phyloP scores from a whole-genome alignment of 768 basidiomycete species.

The Butyriboletus loyo region DNA sequence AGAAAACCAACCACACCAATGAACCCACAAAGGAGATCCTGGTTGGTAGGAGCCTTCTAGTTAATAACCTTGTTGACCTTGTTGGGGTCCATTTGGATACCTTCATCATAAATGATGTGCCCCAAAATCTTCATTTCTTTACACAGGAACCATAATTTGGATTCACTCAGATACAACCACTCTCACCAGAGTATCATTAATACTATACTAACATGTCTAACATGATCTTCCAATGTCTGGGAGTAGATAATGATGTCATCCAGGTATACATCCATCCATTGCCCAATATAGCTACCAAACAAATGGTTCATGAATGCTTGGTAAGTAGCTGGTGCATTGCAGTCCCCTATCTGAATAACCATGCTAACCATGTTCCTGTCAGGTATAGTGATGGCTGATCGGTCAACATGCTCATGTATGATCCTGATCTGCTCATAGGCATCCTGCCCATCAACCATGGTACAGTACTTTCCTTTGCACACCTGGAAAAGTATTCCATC shows the following conservation, averaged over 20 bases:
- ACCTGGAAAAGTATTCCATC: constrained; percentile 10
- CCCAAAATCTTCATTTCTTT: too few species aligned
- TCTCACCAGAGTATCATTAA: too few species aligned
- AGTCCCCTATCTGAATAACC: constrained; percentile 8
- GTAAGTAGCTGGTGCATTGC: constrained; percentile 45
- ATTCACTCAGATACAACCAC: too few species aligned
- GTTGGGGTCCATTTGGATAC: too few species aligned
- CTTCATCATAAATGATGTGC: too few species aligned
- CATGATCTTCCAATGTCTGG: constrained; percentile 25
- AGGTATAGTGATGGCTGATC: constrained; percentile 35
- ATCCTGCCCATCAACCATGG: constrained; percentile 12
- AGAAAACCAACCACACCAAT: too few species aligned
- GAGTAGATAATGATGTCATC: constrained; percentile 7
- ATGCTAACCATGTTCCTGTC: constrained; percentile 37
- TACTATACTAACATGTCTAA: constrained; percentile 27
- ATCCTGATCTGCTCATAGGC: constrained; percentile 23
- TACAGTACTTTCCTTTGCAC: not conserved
- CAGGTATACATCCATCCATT: constrained; percentile 6
- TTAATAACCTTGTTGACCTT: too few species aligned
- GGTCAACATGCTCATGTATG: not conserved
- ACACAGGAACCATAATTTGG: too few species aligned
- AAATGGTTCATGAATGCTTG: constrained; percentile 25
- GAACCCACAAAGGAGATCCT: too few species aligned
- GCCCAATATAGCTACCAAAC: not conserved
- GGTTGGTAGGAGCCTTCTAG: too few species aligned